Base-by-base conservation (phyloP, 202 grass and related monocot genomes). In the Digitaria exilis region DNA sequence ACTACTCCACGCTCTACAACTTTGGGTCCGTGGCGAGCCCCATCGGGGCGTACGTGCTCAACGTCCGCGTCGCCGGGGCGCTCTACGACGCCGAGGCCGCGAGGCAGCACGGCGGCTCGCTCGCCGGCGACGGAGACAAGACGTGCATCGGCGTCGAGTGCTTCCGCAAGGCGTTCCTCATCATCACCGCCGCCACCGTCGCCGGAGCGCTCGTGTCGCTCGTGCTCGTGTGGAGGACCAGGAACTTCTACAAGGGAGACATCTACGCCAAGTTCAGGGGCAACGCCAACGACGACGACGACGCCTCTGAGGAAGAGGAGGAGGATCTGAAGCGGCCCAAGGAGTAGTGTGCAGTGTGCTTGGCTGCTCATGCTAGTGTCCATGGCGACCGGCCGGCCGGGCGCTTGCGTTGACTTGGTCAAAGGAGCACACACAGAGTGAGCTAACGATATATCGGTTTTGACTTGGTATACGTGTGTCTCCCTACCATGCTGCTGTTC, bases 1-100 rank as follows among this genome's bases (percentile, higher is more conserved):
- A 96, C 82, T 98, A 98, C 86, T 98, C 96, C 63, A 98, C 96
- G 80, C 96, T 98, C 51, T 95, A 93, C 85, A 98, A 98, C 82
- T 94, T 98, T 43, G 96, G 96, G 1, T 81, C 89, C 49, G 96
- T 93, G 0, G 96, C 96, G 16, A 98, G 96, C 69, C 96, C 96
- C 31, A 89, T 98, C 30, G 96, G 96, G 34, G 84, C 91, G 1
- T 98, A 98, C 85, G 77, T 90, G 5, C 96, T 98, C 42, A 98
- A 95, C 77, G 90, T 98, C 50, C 85, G 89, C 73, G 87, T 98
- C 45, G 80, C 92, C 0, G 96, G 96, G 0, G 76, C 93, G 30
- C 74, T 98, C 35, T 98, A 98, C 85, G 96, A 98, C 74, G 80
- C 41, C 0, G 92, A 95, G 83, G 92, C 96, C 0, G 79, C 85